Conservation (phyloP, 345 rosid genomes). For the Citrus hindsii region DNA sequence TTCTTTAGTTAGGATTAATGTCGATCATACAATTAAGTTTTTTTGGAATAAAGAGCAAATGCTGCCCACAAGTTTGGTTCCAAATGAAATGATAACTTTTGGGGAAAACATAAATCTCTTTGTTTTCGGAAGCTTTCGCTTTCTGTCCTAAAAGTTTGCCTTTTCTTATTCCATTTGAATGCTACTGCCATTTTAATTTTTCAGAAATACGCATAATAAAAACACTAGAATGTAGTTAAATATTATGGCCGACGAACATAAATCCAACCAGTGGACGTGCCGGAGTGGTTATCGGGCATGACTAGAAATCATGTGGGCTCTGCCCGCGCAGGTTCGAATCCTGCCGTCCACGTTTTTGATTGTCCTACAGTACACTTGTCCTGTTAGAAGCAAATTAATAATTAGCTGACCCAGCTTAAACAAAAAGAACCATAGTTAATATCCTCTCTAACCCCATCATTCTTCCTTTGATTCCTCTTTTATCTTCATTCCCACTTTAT, state of each 20-base stretch:
- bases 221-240: background rate
- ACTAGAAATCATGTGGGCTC: conserved; percentile 97
- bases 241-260: background rate
- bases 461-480: background rate
- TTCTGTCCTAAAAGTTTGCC: background rate
- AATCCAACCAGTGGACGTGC: conserved; percentile 46
- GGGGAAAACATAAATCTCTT: background rate
- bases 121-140: background rate
- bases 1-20: background rate
- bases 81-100: background rate
- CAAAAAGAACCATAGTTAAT: background rate
- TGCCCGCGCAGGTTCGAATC: conserved; percentile 95
- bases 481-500: background rate
- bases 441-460: background rate
- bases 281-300: conserved; percentile 99
- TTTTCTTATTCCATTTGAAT: background rate
- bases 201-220: too few relatives aligned
- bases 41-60: background rate
- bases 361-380: background rate
- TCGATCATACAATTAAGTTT: background rate
- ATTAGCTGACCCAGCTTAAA: background rate
- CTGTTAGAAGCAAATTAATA: background rate
- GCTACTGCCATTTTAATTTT: background rate
- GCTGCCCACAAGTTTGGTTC: background rate
- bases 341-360: conserved; percentile 48